Percentiles rank a stretch among this genome's conserved stretches.
Evolutionary conservation across 78 protist species (phyloP).

Genomic region (slime mould (Dictyostelium discoideum)): DNA sequence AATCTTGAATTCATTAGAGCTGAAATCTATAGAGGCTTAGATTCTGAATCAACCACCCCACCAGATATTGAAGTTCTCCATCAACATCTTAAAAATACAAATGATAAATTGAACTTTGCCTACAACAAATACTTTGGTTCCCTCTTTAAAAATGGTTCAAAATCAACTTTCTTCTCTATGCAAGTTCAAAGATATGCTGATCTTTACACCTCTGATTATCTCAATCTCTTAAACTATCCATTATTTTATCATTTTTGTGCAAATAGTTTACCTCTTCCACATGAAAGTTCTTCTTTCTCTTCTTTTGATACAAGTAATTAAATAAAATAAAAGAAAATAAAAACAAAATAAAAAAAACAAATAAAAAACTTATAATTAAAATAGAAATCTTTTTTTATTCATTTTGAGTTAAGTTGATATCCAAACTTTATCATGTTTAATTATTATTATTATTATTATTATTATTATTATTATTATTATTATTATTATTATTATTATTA

Average conservation of each 20-base stretch:
- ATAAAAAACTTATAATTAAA: too few relatives aligned
- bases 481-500: too few relatives aligned
- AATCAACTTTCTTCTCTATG: conserved; percentile 81
- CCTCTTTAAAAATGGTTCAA: conserved; percentile 81
- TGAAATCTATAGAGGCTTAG: conserved; percentile 78
- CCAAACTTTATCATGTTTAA: too few relatives aligned
- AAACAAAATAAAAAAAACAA: neutral
- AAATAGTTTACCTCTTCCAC: conserved; percentile 54
- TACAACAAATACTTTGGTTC: conserved; percentile 83
- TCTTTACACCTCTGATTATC: conserved; percentile 77
- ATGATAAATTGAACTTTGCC: conserved; percentile 35
- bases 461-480: too few relatives aligned
- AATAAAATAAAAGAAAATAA: too few relatives aligned
- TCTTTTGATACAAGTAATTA: conserved; percentile 49
- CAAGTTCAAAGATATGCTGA: conserved; percentile 89
- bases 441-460: too few relatives aligned
- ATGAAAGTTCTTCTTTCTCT: conserved; percentile 20
- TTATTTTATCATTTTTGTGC: conserved; percentile 82
- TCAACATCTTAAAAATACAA: conserved; percentile 46
- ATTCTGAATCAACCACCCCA: conserved; percentile 31
- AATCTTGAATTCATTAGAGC: conserved; percentile 86
- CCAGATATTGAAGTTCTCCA: conserved; percentile 77
- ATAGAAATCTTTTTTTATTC: too few relatives aligned
- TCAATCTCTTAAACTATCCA: conserved; percentile 82
- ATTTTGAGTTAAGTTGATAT: too few relatives aligned